Evolutionary conservation across 768 basidiomycete species (phyloP).

Genomic region (Pleurotus djamor): DNA sequence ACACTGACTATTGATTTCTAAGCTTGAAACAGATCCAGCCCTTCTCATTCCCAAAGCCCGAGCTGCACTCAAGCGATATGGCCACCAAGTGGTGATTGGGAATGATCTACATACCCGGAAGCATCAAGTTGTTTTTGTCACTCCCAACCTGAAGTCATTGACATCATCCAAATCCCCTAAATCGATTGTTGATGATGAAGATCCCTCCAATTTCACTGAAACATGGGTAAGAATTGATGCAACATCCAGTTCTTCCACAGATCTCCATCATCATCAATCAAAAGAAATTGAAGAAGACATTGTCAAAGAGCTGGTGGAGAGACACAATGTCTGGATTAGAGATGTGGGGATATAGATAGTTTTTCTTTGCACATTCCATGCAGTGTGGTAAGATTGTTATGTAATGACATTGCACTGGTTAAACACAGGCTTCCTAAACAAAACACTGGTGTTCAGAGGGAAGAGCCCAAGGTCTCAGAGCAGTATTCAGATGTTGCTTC

Average conservation of each 20-base stretch:
- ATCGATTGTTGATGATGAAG: slow-evolving; percentile 9
- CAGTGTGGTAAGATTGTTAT: too few species aligned
- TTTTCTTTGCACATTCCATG: too few species aligned
- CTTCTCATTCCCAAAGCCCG: slow-evolving; percentile 91
- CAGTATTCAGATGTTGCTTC: too few species aligned
- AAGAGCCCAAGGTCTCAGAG: too few species aligned
- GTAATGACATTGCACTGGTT: too few species aligned
- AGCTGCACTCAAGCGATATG: slow-evolving; percentile 86
- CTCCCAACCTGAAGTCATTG: too few species aligned
- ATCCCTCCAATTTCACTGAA: slow-evolving; percentile 43
- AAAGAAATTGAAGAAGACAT: slow-evolving; percentile 97
- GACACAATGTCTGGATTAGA: slow-evolving; percentile 77
- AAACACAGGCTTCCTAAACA: too few species aligned
- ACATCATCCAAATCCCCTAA: slow-evolving; percentile 14
- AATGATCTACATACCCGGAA: slow-evolving; percentile 94
- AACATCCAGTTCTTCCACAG: slow-evolving; percentile 26
- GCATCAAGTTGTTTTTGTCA: slow-evolving; percentile 89
- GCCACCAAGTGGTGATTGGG: slow-evolving; percentile 96
- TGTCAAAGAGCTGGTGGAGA: slow-evolving; percentile 65
- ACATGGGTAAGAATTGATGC: slow-evolving; percentile 65
- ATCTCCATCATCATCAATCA: slow-evolving; percentile 24
- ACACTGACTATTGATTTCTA: background rate
- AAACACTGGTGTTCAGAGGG: too few species aligned
- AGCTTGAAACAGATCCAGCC: slow-evolving; percentile 90
- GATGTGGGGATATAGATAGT: too few species aligned